phyloP scores from a whole-genome alignment of 345 rosid genomes.

The Leavenworthia alabamica region DNA sequence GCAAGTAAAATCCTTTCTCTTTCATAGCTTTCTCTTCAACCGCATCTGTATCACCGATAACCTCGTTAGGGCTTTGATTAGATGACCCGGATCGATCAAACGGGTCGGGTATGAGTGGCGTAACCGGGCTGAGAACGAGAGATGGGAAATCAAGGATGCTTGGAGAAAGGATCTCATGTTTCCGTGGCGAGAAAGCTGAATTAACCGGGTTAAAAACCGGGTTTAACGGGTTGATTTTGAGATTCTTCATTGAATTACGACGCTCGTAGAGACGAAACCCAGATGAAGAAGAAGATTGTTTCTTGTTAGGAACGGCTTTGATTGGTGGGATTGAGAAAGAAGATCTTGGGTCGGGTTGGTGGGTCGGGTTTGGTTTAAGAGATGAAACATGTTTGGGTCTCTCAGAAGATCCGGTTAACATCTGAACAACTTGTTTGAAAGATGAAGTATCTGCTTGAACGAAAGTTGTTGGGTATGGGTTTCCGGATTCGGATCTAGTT shows the following conservation, averaged over 20 bases:
- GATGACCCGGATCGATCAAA: slow-evolving; percentile 62
- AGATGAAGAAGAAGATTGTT: slow-evolving; percentile 40
- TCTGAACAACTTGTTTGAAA: slow-evolving; percentile 95
- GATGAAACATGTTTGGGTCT: slow-evolving; percentile 35
- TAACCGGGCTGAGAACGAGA: slow-evolving; percentile 80
- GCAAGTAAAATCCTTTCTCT: slow-evolving; percentile 83
- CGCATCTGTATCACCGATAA: background rate
- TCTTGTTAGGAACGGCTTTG: slow-evolving; percentile 70
- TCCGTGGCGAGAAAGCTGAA: slow-evolving; percentile 63
- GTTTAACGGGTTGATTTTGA: slow-evolving; percentile 71
- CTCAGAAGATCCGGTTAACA: slow-evolving; percentile 91
- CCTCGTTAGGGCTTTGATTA: slow-evolving; percentile 20
- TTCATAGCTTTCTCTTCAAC: slow-evolving; percentile 73
- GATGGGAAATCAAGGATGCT: slow-evolving; percentile 91
- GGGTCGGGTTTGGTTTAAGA: slow-evolving; percentile 28
- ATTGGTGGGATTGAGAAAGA: slow-evolving; percentile 83
- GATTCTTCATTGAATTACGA: slow-evolving; percentile 75
- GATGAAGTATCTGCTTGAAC: slow-evolving; percentile 92
- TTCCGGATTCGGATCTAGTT: slow-evolving; percentile 74
- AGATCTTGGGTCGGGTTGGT: slow-evolving; percentile 36
- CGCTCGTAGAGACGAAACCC: slow-evolving; percentile 93
- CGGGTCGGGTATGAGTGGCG: slow-evolving; percentile 89
- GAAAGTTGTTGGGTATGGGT: slow-evolving; percentile 92
- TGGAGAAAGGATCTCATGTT: slow-evolving; percentile 85
- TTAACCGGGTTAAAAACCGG: slow-evolving; percentile 41